These are phyloP conservation scores for Ilyonectria destructans DNA, from an alignment of 2,329 filamentous ascomycete genomes.

Conservation along the genomic window DNA sequence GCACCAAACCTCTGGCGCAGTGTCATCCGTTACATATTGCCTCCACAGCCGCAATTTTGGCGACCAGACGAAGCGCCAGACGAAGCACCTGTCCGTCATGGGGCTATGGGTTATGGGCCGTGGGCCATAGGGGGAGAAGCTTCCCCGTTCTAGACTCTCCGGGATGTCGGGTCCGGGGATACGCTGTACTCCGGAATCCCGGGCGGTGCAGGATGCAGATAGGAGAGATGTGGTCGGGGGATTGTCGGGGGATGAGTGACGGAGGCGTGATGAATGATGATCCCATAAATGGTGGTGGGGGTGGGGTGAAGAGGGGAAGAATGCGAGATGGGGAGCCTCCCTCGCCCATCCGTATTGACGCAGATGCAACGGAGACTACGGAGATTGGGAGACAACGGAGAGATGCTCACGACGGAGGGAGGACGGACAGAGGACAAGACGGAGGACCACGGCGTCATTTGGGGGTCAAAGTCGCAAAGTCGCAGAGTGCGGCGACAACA, in stretches of 20 bases:
- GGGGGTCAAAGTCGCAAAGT: background rate
- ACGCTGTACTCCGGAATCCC: slow-evolving; percentile 15
- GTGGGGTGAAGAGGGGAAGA: slow-evolving; percentile 2
- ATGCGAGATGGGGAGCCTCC: slow-evolving; percentile 4
- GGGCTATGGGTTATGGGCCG: background rate
- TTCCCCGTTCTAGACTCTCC: slow-evolving; percentile 18
- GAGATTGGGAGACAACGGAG: background rate
- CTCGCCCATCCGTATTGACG: slow-evolving; percentile 1
- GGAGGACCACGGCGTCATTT: background rate
- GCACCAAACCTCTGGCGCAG: slow-evolving; percentile 17
- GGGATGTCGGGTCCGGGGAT: slow-evolving; percentile 20
- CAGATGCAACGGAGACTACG: background rate
- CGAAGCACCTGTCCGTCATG: background rate
- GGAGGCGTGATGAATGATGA: background rate
- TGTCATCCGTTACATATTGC: background rate
- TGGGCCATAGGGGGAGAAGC: background rate
- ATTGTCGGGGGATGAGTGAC: background rate
- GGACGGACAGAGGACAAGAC: background rate
- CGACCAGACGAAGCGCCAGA: background rate
- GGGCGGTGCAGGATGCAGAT: slow-evolving; percentile 1
- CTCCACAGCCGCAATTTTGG: background rate
- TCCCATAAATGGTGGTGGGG: background rate
- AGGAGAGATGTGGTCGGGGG: background rate
- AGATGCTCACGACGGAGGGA: background rate
- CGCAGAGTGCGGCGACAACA: slow-evolving; percentile 12